Conservation (phyloP, 1,284 basidiomycete species). For the Ceratobasidium sp. region DNA sequence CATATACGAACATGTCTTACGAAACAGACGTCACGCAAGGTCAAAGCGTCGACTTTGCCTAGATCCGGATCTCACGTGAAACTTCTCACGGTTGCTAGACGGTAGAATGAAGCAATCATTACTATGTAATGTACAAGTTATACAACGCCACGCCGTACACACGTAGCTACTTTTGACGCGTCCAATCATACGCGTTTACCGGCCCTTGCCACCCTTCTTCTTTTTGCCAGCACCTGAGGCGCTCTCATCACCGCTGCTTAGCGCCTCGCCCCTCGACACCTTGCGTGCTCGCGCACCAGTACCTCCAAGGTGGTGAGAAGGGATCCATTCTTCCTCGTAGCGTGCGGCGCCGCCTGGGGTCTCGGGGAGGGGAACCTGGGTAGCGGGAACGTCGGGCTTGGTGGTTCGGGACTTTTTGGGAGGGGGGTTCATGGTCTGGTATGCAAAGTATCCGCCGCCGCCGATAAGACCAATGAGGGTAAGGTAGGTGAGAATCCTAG, state of each 20-base stretch:
- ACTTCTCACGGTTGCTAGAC: too few relatives aligned
- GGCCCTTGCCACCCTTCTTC: slow-evolving; percentile 30
- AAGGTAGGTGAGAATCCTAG: slow-evolving; percentile 76
- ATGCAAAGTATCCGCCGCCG: slow-evolving; percentile 71
- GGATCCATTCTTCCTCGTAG: slow-evolving; percentile 93
- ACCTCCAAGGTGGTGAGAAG: slow-evolving; percentile 82
- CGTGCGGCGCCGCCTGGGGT: slow-evolving; percentile 64
- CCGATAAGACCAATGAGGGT: slow-evolving; percentile 71
- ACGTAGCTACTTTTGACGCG: too few relatives aligned
- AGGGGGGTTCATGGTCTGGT: slow-evolving; percentile 66
- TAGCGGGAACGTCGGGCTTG: slow-evolving; percentile 18
- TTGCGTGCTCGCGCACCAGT: slow-evolving; percentile 56
- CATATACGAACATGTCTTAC: too few relatives aligned
- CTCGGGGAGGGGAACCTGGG: slow-evolving; percentile 36
- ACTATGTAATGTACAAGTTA: too few relatives aligned
- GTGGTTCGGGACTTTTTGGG: slow-evolving; percentile 58
- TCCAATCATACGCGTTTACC: too few relatives aligned
- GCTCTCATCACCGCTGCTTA: slow-evolving; percentile 70
- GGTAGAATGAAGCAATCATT: too few relatives aligned
- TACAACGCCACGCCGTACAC: too few relatives aligned
- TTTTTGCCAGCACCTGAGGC: slow-evolving; percentile 33
- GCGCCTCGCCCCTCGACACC: slow-evolving; percentile 51
- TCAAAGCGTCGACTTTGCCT: too few relatives aligned
- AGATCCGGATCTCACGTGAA: too few relatives aligned
- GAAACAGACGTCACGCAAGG: too few relatives aligned